Evolutionary conservation across 2,329 filamentous ascomycete genomes (phyloP), one percentile per base, ranked within the genome.

Genomic region (Clarireedia paspali): DNA sequence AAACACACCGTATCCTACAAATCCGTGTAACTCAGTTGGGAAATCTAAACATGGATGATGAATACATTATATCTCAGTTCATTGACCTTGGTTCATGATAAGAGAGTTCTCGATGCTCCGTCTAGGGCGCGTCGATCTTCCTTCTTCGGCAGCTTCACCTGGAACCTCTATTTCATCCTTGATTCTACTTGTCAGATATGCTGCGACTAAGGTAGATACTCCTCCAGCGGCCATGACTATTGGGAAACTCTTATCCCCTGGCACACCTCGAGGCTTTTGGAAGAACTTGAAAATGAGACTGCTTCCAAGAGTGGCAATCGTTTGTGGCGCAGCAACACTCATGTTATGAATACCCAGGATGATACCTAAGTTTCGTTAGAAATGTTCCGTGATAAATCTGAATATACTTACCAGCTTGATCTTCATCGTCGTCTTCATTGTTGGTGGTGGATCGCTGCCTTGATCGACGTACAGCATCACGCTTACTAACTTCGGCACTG

Each of bases 281-380:
- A 92, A 80, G 42, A 86, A 74, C 67, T 83, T 85, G 75, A 97
- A 97, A 60, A 97, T 88, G 58, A 87, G 75, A 67, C 87, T 91
- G 58, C 89, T 92, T 24, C 88, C 83, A 27, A 96, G 74, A 5
- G 91, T 96, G 10, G 92, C 91, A 54, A 96, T 79, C 59, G 96
- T 91, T 69, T 97, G 92, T 1, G 92, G 92, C 5, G 90, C 85
- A 0, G 91, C 90, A 63, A 97, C 88, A 15, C 91, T 87, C 73
- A 97, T 92, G 70, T 97, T 97, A 75, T 97, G 92, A 54, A 97
- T 91, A 7, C 92, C 92, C 2, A 97, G 79, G 46, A 97, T 90
- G 42, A 96, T 88, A 44, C 92, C 68, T 44, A 60, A 9, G 5
- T 1, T 6, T 20, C 20, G 10, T 47, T 53, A 49, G 30, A 12